Conservation (phyloP, 2,329 filamentous ascomycete species). For the Neopestalotiopsis clavispora region DNA sequence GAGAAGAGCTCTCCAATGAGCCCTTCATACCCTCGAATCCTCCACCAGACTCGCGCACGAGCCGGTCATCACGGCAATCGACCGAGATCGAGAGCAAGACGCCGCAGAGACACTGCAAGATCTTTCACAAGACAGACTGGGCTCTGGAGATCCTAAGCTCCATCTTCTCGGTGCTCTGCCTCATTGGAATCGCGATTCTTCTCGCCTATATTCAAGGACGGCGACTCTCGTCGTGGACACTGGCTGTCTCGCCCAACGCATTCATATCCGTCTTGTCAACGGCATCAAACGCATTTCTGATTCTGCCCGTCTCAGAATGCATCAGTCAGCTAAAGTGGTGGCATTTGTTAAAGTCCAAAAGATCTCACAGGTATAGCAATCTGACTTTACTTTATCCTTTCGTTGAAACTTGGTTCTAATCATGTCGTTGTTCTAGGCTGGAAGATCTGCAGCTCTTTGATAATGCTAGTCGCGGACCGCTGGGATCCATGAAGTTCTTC, state of each 20-base stretch:
- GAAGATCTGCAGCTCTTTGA: not conserved
- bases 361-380: not conserved
- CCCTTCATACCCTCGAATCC: not conserved
- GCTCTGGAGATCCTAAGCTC: not conserved
- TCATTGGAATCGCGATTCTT: slow-evolving; percentile 1
- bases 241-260: slow-evolving; percentile 7
- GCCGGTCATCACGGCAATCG: not conserved
- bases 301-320: slow-evolving; percentile 9
- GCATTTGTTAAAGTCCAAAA: slow-evolving; percentile 7
- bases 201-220: not conserved
- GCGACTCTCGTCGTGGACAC: not conserved
- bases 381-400: not conserved
- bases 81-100: not conserved
- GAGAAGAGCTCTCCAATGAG: not conserved
- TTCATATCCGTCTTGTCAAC: slow-evolving; percentile 10
- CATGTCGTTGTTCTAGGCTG: not conserved
- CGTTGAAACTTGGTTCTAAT: not conserved
- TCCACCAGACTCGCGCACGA: not conserved
- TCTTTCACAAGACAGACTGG: slow-evolving; percentile 2
- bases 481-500: not conserved
- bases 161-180: not conserved
- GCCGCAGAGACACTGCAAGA: not conserved
- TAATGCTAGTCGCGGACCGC: not conserved
- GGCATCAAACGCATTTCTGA: slow-evolving; percentile 6
- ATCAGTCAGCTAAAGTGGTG: slow-evolving; percentile 14